These are phyloP conservation scores for Pisolithus orientalis DNA, from an alignment of 768 basidiomycete genomes.

Conservation along the genomic window DNA sequence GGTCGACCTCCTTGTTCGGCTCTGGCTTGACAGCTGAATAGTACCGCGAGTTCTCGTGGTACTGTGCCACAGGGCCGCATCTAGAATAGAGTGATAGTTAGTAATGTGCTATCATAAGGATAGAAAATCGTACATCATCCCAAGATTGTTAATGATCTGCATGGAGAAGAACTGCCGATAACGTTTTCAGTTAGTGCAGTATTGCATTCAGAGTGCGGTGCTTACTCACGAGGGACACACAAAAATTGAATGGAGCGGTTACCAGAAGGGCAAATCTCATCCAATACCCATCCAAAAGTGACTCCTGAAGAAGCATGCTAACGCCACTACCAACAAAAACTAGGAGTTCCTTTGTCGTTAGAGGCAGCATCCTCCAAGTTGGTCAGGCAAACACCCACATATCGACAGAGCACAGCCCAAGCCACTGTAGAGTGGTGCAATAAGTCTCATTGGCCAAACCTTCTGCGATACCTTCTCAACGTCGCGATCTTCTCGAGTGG, in stretches of 20 bases:
- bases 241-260: slow-evolving; percentile 67
- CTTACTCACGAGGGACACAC: slow-evolving; percentile 61
- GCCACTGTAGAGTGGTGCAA: slow-evolving; percentile 72
- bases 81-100: slow-evolving; percentile 26
- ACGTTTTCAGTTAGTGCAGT: not conserved
- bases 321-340: slow-evolving; percentile 66
- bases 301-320: slow-evolving; percentile 57
- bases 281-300: slow-evolving; percentile 56
- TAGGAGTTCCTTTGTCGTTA: slow-evolving; percentile 22
- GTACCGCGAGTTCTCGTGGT: slow-evolving; percentile 77
- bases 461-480: slow-evolving; percentile 42
- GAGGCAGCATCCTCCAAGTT: not conserved
- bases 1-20: slow-evolving; percentile 57
- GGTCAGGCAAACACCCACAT: slow-evolving; percentile 39
- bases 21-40: slow-evolving; percentile 67
- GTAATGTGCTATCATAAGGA: not conserved
- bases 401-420: slow-evolving; percentile 57
- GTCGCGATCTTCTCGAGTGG: slow-evolving; percentile 39
- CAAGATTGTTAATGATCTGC: slow-evolving; percentile 58
- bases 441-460: slow-evolving; percentile 48
- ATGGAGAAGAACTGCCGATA: slow-evolving; percentile 60
- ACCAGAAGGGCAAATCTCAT: slow-evolving; percentile 59
- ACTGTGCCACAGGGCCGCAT: slow-evolving; percentile 80
- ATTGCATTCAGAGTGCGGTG: not conserved
- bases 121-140: slow-evolving; percentile 48